Evolutionary conservation across 2,329 filamentous ascomycete species (phyloP).

Genomic region (Fusarium continuum): DNA sequence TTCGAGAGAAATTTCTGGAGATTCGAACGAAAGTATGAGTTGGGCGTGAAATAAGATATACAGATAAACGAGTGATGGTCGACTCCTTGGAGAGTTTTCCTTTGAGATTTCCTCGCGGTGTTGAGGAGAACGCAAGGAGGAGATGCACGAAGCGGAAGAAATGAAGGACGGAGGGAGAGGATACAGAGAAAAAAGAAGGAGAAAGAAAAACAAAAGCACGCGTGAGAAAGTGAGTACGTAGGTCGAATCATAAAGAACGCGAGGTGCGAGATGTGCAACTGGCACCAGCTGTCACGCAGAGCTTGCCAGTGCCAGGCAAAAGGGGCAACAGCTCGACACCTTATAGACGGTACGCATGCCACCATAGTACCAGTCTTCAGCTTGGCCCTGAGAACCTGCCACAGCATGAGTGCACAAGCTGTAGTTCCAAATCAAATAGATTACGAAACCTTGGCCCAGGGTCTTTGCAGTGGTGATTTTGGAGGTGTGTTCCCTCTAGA

Average conservation of each 20-base stretch:
- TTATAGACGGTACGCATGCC: slow-evolving; percentile 16
- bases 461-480: not conserved
- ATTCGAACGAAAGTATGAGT: slow-evolving; percentile 11
- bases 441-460: slow-evolving; percentile 9
- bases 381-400: slow-evolving; percentile 19
- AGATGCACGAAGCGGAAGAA: slow-evolving; percentile 3
- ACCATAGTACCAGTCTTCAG: not conserved
- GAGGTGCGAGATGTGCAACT: slow-evolving; percentile 29
- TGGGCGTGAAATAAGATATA: slow-evolving; percentile 4
- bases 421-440: slow-evolving; percentile 21
- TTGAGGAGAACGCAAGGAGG: slow-evolving; percentile 8
- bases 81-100: not conserved
- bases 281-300: slow-evolving; percentile 36
- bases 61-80: slow-evolving; percentile 20
- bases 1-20: not conserved
- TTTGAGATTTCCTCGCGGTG: slow-evolving; percentile 4
- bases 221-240: not conserved
- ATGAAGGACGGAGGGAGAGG: not conserved
- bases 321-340: slow-evolving; percentile 14
- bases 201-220: slow-evolving; percentile 3
- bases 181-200: slow-evolving; percentile 1
- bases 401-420: slow-evolving; percentile 33
- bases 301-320: slow-evolving; percentile 22
- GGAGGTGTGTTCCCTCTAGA: not conserved
- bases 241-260: slow-evolving; percentile 11